These are phyloP conservation scores for Mycena metata DNA, from an alignment of 768 basidiomycete genomes.

Conservation along the genomic window DNA sequence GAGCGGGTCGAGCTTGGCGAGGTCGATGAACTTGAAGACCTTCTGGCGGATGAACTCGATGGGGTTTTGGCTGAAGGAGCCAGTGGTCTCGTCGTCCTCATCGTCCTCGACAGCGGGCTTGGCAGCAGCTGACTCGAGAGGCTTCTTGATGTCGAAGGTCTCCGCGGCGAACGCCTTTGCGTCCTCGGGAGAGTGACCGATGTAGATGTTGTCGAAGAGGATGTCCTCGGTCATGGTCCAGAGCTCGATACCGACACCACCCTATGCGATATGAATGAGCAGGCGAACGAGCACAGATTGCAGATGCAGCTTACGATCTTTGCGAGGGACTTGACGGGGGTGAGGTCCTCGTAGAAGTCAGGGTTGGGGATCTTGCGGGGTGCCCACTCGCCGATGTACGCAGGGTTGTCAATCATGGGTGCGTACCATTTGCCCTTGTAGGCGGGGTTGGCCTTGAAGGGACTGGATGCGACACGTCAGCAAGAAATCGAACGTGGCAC, in stretches of 20 bases:
- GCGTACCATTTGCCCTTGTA: constrained; percentile 99
- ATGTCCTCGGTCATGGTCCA: constrained; percentile 99
- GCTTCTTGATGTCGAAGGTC: constrained; percentile 93
- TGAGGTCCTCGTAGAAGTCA: constrained; percentile 88
- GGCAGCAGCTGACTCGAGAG: constrained; percentile 75
- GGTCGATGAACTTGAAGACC: constrained; percentile 84
- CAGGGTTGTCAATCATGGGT: constrained; percentile 96
- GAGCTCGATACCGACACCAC: constrained; percentile 96
- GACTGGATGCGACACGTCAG: constrained; percentile 55
- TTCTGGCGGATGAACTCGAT: constrained; percentile 84
- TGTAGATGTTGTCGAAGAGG: constrained; percentile 93
- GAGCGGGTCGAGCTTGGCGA: constrained; percentile 81
- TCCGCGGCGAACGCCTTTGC: constrained; percentile 87
- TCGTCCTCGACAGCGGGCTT: constrained; percentile 66
- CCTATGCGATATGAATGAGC: constrained; percentile 56
- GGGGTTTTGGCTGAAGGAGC: constrained; percentile 79
- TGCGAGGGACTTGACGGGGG: constrained; percentile 83
- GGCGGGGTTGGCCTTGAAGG: constrained; percentile 89
- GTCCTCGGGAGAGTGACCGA: constrained; percentile 90
- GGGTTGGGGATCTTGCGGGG: constrained; percentile 95
- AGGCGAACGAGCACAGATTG: background rate
- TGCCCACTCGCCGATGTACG: constrained; percentile 95
- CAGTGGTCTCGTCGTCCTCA: constrained; percentile 59
- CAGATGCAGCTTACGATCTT: constrained; percentile 75
- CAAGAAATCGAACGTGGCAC: constrained; percentile 10